Evolutionary conservation across 495 filamentous ascomycete genomes (phyloP), one percentile per base, ranked within the genome.

Genomic region (Cercophora scortea): DNA sequence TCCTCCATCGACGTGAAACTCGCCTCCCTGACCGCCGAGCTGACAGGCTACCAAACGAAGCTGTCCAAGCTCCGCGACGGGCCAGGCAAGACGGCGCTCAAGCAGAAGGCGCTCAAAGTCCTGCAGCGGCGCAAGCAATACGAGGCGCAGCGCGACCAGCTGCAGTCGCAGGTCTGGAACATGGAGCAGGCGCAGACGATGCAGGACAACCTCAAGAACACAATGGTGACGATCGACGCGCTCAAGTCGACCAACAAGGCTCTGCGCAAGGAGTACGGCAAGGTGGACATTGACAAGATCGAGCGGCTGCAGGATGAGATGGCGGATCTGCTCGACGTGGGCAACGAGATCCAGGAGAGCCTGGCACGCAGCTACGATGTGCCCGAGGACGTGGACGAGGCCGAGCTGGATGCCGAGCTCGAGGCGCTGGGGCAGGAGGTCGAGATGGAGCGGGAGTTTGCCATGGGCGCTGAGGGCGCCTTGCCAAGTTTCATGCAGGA

Each of bases 161-260:
- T 97, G 50, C 89, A 94, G 69, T 82, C 86, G 59, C 93, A 97
- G 68, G 87, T 86, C 11, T 97, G 93, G 93, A 98, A 97, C 73
- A 96, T 98, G 91, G 91, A 97, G 69, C 93, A 97, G 66, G 93
- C 93, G 6, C 87, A 88, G 67, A 95, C 94, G 79, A 97, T 98
- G 94, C 90, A 93, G 72, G 93, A 97, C 70, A 97, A 98, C 61
- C 83, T 98, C 35, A 94, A 95, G 65, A 96, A 97, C 68, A 91
- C 94, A 49, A 96, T 97, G 91, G 93, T 90, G 17, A 97, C 93
- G 0, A 90, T 97, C 13, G 93, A 97, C 66, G 94, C 90, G 16
- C 90, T 97, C 82, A 93, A 96, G 75, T 86, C 81, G 1, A 96
- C 94, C 25, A 96, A 94, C 61, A 96, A 96, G 74, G 84, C 88